Base-by-base conservation (phyloP, 176 grass and related monocot genomes). In the Microstegium vimineum region DNA sequence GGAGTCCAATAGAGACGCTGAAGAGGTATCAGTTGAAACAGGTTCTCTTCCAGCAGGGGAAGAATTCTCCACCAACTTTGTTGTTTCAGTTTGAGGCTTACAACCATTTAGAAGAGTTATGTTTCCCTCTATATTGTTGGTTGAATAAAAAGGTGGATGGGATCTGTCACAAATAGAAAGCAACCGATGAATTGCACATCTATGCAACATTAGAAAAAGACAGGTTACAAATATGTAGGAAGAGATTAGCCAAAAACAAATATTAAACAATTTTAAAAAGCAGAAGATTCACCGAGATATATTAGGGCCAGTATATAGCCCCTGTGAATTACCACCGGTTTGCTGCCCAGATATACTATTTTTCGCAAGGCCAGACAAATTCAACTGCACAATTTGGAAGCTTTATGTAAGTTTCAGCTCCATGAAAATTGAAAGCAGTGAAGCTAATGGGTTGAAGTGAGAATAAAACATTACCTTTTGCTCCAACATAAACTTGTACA, bases 281-380 rank as follows among this genome's bases (percentile, higher is more conserved):
- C 17, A 81, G 78, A 77, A 78, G 51, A 68, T 45, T 85, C 80
- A 98, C 95, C 86, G 91, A 66, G 86, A 71, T 46, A 81, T 41
- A 52, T 75, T 87, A 76, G 71, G 47, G 46, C 87, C 81, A 68
- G 47, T 71, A 69, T 85, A 92, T 69, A 71, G 49, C 69, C 81
- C 84, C 78, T 82, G 86, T 68, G 87, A 57, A 74, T 35, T 86
- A 87, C 23, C 64, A 66, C 59, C 83, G 85, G 82, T 89, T 62
- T 85, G 80, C 88, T 98, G 95, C 80, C 95, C 92, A 54, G 95
- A 98, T 88, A 98, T 83, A 71, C 70, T 61, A 88, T 69, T 81
- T 79, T 78, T 90, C 2, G 76, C 67, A 72, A 93, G 89, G 72
- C 89, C 88, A 25, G 89, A 89, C 46, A 98, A 66, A 90, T 86